These are phyloP conservation scores for Candolleomyces aberdarensis DNA, from an alignment of 768 basidiomycete genomes.

Conservation along the genomic window DNA sequence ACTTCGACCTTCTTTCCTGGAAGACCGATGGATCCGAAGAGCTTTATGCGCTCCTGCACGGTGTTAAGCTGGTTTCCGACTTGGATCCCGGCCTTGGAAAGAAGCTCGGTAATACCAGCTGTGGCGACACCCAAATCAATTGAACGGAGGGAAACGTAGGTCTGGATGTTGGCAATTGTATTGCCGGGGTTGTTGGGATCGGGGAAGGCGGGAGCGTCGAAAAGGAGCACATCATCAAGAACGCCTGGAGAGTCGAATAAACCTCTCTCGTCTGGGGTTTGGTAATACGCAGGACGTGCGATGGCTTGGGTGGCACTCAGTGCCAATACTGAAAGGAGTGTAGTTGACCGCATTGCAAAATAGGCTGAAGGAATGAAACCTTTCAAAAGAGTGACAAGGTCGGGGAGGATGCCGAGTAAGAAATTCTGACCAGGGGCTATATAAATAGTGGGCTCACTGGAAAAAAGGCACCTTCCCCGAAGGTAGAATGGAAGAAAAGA, in stretches of 20 bases:
- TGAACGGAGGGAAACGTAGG: constrained; percentile 33
- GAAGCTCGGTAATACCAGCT: constrained; percentile 15
- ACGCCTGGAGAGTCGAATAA: constrained; percentile 17
- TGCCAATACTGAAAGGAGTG: constrained; percentile 5
- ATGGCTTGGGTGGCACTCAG: constrained; percentile 6
- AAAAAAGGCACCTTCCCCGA: too few relatives aligned
- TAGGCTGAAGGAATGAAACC: constrained; percentile 5
- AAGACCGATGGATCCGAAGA: constrained; percentile 32
- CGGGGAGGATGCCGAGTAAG: not conserved
- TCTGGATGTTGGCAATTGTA: constrained; percentile 29
- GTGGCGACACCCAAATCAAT: constrained; percentile 23
- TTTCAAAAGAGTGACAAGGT: not conserved
- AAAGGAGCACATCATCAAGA: constrained; percentile 33
- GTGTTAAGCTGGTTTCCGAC: constrained; percentile 24
- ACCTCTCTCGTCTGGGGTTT: constrained; percentile 7
- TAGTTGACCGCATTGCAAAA: constrained; percentile 3
- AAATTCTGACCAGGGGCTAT: not conserved
- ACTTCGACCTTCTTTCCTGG: constrained; percentile 29
- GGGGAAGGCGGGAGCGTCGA: constrained; percentile 38
- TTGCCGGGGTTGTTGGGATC: constrained; percentile 29
- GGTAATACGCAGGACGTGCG: constrained; percentile 8
- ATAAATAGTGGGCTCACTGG: not conserved
- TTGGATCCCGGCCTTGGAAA: constrained; percentile 28
- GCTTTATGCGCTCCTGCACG: constrained; percentile 26
- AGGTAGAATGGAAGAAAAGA: too few relatives aligned